Base-by-base conservation (phyloP, 805 yeast genomes). In the Pichia gijzeniarum region DNA sequence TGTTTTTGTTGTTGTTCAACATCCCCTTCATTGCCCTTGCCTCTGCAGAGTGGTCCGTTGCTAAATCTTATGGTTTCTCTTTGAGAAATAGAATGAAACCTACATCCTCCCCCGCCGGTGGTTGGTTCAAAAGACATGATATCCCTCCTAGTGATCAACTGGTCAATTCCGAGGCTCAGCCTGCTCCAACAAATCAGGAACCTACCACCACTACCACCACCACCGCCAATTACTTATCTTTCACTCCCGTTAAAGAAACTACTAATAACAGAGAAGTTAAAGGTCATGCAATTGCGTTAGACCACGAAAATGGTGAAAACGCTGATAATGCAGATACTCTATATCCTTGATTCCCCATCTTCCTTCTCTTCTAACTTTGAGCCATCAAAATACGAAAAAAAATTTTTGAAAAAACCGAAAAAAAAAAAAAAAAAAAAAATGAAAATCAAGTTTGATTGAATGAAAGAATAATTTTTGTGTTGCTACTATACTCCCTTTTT, bases 1-100 rank as follows among this genome's bases (percentile, higher is more conserved):
- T 71, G 9, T 59, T 52, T 22, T 48, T 48, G 16, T 31, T 48
- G 25, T 18, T 55, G 48, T 53, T 44, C 48, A 36, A 31, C 9
- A 30, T 54, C 7, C 42, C 44, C 12, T 48, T 48, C 12, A 14
- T 52, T 27, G 33, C 31, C 10, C 20, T 38, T 28, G 39, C 49
- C 13, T 9, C 18, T 9, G 13, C 22, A 3, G 21, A 41, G 12
- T 22, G 35, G 33, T 12, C 27, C 5, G 8, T 14, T 14, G 31
- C 33, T 19, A 4, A 21, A 12, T 13, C 16, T 12, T 17, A 27
- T 14, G 13, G 21, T 14, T 25, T 16, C 20, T 16, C 19, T 21
- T 25, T 30, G 9, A 39, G 27, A 14, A 39, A 20, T 5, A 38
- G 18, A n/a, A 9, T 18, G 16, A 17, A 5, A 17, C 34, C 31